phyloP scores from a whole-genome alignment of 1,284 basidiomycete species.

The Coniferiporia sulphurascens region DNA sequence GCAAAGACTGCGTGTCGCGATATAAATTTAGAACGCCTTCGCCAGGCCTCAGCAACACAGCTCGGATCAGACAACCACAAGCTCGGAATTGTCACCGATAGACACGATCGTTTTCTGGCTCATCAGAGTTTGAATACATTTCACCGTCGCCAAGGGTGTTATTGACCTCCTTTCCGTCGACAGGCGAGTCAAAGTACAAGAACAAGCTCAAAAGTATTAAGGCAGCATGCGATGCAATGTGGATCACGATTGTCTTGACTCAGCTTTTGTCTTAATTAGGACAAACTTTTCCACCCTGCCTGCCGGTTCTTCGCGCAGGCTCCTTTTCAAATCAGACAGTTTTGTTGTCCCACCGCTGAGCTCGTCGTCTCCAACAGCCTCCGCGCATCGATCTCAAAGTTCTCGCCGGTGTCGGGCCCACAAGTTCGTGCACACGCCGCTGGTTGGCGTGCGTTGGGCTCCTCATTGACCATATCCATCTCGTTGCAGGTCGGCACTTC shows the following conservation, averaged over 20 bases:
- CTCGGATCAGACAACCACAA: no score
- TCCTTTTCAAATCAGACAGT: neutral
- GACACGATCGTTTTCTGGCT: no score
- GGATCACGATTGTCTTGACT: neutral
- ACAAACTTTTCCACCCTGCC: neutral
- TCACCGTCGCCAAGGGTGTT: no score
- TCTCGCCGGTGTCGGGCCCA: neutral
- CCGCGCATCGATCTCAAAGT: conserved; percentile 8
- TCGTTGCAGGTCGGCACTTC: conserved; percentile 10
- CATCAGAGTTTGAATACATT: no score
- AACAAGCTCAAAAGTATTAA: no score
- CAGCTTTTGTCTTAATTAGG: neutral
- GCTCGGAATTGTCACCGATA: no score
- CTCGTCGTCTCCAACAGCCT: neutral
- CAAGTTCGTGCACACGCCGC: conserved; percentile 1
- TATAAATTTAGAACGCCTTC: no score
- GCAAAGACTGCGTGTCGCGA: no score
- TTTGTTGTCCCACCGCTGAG: neutral
- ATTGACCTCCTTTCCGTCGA: no score
- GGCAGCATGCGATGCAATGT: no score
- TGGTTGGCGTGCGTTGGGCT: neutral
- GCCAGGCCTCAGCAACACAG: no score
- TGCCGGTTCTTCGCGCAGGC: neutral
- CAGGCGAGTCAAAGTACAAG: no score
- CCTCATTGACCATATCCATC: neutral